phyloP scores from a whole-genome alignment of 371 early-diverging fungal species.

The Blyttiomyces sp. region DNA sequence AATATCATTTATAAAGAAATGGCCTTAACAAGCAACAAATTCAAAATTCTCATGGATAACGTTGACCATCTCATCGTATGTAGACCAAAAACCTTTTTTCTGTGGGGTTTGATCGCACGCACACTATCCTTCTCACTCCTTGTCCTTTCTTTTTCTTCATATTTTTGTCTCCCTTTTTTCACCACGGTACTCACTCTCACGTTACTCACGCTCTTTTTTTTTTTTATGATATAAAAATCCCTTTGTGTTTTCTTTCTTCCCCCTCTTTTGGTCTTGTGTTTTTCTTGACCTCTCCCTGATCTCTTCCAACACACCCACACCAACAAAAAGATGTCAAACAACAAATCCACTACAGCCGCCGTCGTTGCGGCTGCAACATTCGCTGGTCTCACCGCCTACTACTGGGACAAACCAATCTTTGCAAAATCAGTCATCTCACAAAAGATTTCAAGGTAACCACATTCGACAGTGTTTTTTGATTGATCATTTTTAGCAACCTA shows the following conservation, averaged over 20 bases:
- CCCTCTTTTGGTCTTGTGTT: background rate
- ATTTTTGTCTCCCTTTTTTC: background rate
- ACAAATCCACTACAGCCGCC: background rate
- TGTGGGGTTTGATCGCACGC: too few species aligned
- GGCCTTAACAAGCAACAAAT: too few species aligned
- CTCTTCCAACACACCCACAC: background rate
- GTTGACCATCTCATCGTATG: too few species aligned
- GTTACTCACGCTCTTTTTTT: too few species aligned
- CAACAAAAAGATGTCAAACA: background rate
- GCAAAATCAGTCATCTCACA: background rate
- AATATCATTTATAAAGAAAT: too few species aligned
- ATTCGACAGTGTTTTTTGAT: background rate
- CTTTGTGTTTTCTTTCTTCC: background rate
- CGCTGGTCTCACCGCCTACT: background rate
- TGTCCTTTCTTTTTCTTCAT: background rate
- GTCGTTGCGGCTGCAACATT: background rate
- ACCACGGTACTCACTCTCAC: background rate
- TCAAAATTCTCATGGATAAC: too few species aligned
- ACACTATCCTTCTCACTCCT: too few species aligned
- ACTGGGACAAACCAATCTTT: slow-evolving; percentile 1
- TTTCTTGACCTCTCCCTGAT: background rate
- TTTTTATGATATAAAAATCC: background rate
- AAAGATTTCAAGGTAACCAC: background rate
- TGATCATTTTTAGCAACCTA: background rate
- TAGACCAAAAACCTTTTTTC: too few species aligned